Base-by-base conservation (phyloP, 805 yeast genomes). In the Sugiyamaella qingdaonensis region DNA sequence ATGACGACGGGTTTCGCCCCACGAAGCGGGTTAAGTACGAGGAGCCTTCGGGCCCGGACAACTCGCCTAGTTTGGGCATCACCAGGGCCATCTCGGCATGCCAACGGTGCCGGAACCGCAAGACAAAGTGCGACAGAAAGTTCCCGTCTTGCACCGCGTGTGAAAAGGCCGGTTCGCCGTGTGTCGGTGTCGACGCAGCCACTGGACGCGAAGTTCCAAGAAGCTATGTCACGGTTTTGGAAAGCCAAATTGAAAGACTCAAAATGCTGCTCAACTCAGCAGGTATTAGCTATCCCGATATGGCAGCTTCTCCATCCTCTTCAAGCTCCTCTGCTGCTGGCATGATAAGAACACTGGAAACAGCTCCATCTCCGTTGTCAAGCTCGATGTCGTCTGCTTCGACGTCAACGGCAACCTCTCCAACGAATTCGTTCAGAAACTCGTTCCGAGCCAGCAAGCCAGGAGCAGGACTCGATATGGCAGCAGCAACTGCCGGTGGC, bases 121-220 rank as follows among this genome's bases (percentile, higher is more conserved):
- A 85, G 64, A 76, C 82, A 52, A 77, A 77, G 59, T 85, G 91
- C 66, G 86, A 85, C 57, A 85, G 80, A 53, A 78, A 76, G 55
- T 80, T 84, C 64, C 91, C 91, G 2, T 74, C 77, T 52, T 85
- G 91, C 62, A 66, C 78, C n/a, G 74, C 76, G 34, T 85, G 91
- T 64, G 73, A 67, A 42, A 79, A 81, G 61, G 85, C 86, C 10
- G 79, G 81, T 4, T 85, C 73, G 2, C 87, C 86, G 5, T 90
- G 97, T 69, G 82, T 88, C 2, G 88, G 95, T 0, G 68, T 87
- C 2, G 97, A 91, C 65, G 90, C 95, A 0, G 88, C 90, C 5
- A 88, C 96, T 0, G 95, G 96, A 0, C 73, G 95, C 51, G 89
- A 86, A 59, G 81, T 89, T 1, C 95, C 97, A 0, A 72, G 97